Conservation (phyloP, 192 early-diverging fungal genomes). For the Kappamyces sp. region DNA sequence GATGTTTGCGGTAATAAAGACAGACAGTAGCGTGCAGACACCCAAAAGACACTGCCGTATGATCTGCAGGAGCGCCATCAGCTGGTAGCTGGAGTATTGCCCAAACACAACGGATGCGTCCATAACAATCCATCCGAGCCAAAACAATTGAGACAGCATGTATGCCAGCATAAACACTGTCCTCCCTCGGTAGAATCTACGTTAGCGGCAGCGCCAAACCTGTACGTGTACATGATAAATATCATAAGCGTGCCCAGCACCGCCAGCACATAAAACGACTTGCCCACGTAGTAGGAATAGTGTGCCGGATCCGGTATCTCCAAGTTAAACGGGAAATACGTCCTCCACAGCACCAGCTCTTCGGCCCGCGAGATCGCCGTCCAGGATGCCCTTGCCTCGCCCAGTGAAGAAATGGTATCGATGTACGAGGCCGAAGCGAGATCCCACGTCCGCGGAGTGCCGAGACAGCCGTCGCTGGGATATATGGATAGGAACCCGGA, state of each 20-base stretch:
- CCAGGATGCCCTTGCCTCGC: background rate
- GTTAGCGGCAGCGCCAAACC: background rate
- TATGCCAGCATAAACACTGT: slow-evolving; percentile 6
- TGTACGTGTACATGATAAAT: slow-evolving; percentile 1
- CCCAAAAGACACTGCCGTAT: background rate
- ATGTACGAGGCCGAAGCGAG: background rate
- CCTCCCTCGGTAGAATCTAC: slow-evolving; percentile 2
- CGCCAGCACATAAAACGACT: slow-evolving; percentile 2
- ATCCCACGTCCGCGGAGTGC: background rate
- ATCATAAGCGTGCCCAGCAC: background rate
- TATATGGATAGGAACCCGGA: slow-evolving; percentile 1
- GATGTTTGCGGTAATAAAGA: slow-evolving; percentile 3
- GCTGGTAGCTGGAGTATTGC: background rate
- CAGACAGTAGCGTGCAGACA: background rate
- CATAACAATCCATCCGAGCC: slow-evolving; percentile 2
- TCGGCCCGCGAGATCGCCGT: background rate
- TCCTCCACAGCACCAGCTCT: background rate
- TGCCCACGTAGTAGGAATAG: slow-evolving; percentile 4
- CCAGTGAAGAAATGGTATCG: background rate
- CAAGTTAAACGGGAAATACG: slow-evolving; percentile 1
- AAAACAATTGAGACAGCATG: slow-evolving; percentile 3
- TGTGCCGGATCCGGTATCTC: background rate
- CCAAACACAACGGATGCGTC: background rate
- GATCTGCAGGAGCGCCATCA: background rate
- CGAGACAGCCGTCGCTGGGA: background rate